Conservation (phyloP, 257 asterid genomes). For the Nicotiana paniculata region DNA sequence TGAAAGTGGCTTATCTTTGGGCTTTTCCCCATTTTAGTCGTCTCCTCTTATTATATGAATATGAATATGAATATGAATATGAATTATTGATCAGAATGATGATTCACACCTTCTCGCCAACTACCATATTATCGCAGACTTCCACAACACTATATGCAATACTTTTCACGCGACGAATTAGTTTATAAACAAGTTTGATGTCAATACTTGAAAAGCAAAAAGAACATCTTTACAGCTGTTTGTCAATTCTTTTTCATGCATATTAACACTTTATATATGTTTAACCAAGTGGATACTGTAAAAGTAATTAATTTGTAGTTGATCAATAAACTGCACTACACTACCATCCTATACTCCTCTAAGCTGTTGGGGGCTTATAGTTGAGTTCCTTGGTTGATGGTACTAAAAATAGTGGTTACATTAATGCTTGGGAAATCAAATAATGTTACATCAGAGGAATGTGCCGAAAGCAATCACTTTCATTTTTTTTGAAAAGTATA, state of each 20-base stretch:
- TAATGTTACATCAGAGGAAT: not conserved
- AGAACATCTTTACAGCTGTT: not conserved
- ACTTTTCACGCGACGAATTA: not conserved
- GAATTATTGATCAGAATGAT: not conserved
- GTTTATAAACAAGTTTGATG: not conserved
- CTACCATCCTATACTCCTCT: not conserved
- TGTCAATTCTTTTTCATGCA: not conserved
- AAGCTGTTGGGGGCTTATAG: not conserved
- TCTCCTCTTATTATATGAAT: not conserved
- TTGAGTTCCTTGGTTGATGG: not conserved
- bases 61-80: too few relatives aligned
- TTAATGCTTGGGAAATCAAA: not conserved
- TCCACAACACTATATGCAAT: not conserved
- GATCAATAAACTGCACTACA: not conserved
- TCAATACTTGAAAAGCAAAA: not conserved
- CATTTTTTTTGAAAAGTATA: not conserved
- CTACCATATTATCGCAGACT: not conserved
- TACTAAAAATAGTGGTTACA: not conserved
- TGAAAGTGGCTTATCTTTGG: slow-evolving; percentile 8
- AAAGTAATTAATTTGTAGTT: too few relatives aligned
- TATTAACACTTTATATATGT: not conserved
- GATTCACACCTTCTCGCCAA: not conserved
- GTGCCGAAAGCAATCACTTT: not conserved
- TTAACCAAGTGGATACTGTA: not conserved
- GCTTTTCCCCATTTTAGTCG: not conserved